Evolutionary conservation across 2,329 filamentous ascomycete genomes (phyloP), one percentile per base, ranked within the genome.

Genomic region (Davidsoniella neocaledoniae): DNA sequence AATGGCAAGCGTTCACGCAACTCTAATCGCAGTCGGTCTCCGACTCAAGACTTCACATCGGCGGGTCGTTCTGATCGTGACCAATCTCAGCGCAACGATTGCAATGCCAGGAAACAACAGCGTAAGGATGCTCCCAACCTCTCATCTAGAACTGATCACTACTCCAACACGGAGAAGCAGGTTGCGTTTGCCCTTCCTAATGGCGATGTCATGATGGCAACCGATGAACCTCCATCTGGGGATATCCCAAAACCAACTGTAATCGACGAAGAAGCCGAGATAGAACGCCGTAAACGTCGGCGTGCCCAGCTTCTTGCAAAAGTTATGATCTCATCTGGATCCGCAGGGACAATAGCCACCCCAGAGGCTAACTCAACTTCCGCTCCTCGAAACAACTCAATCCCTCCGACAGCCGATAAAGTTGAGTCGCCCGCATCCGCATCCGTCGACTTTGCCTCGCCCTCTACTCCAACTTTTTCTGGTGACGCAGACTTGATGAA

Each of bases 221-320:
- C 43, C 17, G 41, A 52, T 43, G 44, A 19, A 21, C 33, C 21
- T 5, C 26, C 5, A n/a, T 17, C 36, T 10, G 21, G 26, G n/a
- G 14, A 42, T 10, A 14, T 45, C 19, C 19, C 43, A 10, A 72
- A 75, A 55, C 67, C 73, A 50, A 70, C 78, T 57, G 71, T 74
- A n/a, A 62, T 86, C 57, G 83, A 93, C 62, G 84, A 93, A 67
- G 83, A 83, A 54, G 80, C 83, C 56, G 73, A 90, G 59, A 83
- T 94, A 58, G 84, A 93, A 63, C 81, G 86, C 58, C 83, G 88
- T 50, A 82, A 87, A 25, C 86, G 83, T 61, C 78, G 83, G 52
- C 81, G 88, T 56, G 85, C 91, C 66, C 85, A 86, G 55, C 83
- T 94, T 55, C 76, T 86, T 61, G 83, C 85, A 62, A 93, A 87